Conservation (phyloP, 2,329 filamentous ascomycete genomes). For the Alternaria brassicicola region DNA sequence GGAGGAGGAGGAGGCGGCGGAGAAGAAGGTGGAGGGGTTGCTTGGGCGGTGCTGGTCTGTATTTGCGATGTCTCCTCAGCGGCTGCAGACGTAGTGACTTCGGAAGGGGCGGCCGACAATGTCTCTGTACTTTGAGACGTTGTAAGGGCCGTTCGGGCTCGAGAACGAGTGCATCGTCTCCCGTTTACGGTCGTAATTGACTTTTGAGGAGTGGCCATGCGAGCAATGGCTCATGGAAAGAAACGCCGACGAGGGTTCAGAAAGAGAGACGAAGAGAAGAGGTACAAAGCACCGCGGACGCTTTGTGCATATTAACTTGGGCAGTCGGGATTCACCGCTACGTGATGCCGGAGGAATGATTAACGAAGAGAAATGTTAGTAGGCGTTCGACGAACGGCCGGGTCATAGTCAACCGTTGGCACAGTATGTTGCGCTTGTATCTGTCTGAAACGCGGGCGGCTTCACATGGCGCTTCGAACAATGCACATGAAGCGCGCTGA, state of each 20-base stretch:
- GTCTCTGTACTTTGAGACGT: constrained; percentile 25
- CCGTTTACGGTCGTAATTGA: constrained; percentile 48
- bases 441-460: constrained; percentile 44
- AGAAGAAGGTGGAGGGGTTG: constrained; percentile 20
- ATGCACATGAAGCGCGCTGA: constrained; percentile 48
- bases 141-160: constrained; percentile 39
- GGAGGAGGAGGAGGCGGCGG: constrained; percentile 22
- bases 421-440: constrained; percentile 41
- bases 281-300: constrained; percentile 40
- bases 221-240: constrained; percentile 42
- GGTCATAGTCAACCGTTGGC: constrained; percentile 44
- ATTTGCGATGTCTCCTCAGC: constrained; percentile 29
- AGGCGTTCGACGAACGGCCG: constrained; percentile 34
- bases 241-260: constrained; percentile 37
- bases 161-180: constrained; percentile 49
- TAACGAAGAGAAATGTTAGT: constrained; percentile 32
- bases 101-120: constrained; percentile 26
- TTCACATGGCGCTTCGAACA: constrained; percentile 45
- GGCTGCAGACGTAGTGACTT: constrained; percentile 27
- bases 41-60: constrained; percentile 27
- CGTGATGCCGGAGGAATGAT: constrained; percentile 30
- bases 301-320: constrained; percentile 47
- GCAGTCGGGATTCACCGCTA: constrained; percentile 34
- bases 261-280: constrained; percentile 37
- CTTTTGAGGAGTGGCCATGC: constrained; percentile 48